phyloP scores from a whole-genome alignment of 2,329 filamentous ascomycete genomes.

The Fusarium sacchari region DNA sequence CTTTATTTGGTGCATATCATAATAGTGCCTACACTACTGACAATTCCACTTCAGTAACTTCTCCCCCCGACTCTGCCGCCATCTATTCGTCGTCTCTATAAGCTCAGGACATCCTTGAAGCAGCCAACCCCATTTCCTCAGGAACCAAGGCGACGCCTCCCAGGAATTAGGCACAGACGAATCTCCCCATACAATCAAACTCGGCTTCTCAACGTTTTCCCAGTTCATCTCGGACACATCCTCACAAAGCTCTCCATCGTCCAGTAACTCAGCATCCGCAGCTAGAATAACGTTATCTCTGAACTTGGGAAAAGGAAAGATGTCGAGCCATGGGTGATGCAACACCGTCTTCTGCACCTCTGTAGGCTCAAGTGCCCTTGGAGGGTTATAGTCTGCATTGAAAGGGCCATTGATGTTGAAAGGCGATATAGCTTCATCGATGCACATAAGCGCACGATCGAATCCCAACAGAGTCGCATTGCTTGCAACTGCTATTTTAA shows the following conservation, averaged over 20 bases:
- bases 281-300: slow-evolving; percentile 13
- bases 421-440: neutral
- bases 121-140: slow-evolving; percentile 23
- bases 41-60: neutral
- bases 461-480: neutral
- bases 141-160: slow-evolving; percentile 17
- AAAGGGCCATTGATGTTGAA: slow-evolving; percentile 6
- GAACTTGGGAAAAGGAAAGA: slow-evolving; percentile 10
- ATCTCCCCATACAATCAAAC: slow-evolving; percentile 27
- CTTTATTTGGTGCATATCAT: no score
- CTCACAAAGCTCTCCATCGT: slow-evolving; percentile 7
- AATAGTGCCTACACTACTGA: neutral
- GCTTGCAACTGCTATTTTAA: slow-evolving; percentile 10
- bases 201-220: neutral
- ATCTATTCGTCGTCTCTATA: slow-evolving; percentile 14
- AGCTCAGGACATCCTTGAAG: slow-evolving; percentile 15
- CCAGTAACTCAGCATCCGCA: neutral
- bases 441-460: neutral
- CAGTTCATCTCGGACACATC: slow-evolving; percentile 9
- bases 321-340: slow-evolving; percentile 24
- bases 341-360: neutral
- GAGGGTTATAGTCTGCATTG: neutral
- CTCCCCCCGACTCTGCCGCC: slow-evolving; percentile 19
- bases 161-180: slow-evolving; percentile 4
- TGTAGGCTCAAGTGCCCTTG: neutral